These are phyloP conservation scores for Suhomyces anneliseae DNA, from an alignment of 1,139 yeast species.

Conservation along the genomic window DNA sequence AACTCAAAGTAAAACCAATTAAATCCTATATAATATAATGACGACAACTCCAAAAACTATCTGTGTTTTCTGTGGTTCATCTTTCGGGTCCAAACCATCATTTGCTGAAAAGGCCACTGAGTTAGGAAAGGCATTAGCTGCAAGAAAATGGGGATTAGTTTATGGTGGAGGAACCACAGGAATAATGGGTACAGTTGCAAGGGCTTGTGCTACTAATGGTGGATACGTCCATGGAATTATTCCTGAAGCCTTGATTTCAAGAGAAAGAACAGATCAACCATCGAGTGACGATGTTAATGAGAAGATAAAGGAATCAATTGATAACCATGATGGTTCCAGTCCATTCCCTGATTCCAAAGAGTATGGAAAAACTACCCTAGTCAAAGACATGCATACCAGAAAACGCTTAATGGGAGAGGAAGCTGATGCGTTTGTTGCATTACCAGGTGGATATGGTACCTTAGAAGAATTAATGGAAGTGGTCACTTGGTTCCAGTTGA, in stretches of 20 bases:
- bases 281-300: constrained; percentile 49
- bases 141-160: constrained; percentile 69
- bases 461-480: constrained; percentile 88
- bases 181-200: constrained; percentile 84
- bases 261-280: constrained; percentile 57
- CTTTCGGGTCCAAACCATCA: constrained; percentile 58
- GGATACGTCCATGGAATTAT: constrained; percentile 86
- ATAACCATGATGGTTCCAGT: constrained; percentile 58
- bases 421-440: constrained; percentile 83
- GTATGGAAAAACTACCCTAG: constrained; percentile 80
- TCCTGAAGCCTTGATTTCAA: constrained; percentile 75
- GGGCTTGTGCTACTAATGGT: constrained; percentile 60
- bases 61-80: constrained; percentile 87
- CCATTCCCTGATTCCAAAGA: constrained; percentile 61
- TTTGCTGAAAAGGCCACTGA: constrained; percentile 56
- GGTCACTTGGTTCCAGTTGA: constrained; percentile 87
- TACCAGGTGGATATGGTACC: constrained; percentile 94
- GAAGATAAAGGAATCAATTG: constrained; percentile 45
- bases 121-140: constrained; percentile 61
- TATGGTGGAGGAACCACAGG: constrained; percentile 94
- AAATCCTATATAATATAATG: constrained; percentile 4
- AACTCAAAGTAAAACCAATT: neutral
- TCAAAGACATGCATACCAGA: constrained; percentile 87
- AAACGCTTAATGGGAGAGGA: constrained; percentile 84
- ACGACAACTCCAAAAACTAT: constrained; percentile 45